These are phyloP conservation scores for Opeltia flavorubescens DNA, from an alignment of 495 filamentous ascomycete genomes.

Conservation along the genomic window DNA sequence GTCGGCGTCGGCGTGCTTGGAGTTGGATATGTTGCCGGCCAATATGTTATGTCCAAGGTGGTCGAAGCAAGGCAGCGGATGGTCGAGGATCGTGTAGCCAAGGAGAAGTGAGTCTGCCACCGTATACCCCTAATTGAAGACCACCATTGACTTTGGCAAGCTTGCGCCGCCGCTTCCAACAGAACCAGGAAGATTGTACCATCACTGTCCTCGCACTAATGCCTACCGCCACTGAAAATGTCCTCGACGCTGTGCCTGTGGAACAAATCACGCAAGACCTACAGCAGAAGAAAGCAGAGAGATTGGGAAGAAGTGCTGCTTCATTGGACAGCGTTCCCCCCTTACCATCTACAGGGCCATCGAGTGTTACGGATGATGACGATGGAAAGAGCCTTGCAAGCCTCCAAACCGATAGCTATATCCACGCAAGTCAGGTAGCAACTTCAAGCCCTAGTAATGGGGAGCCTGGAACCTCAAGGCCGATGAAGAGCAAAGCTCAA, in stretches of 20 bases:
- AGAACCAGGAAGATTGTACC: constrained; percentile 97
- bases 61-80: constrained; percentile 86
- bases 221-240: constrained; percentile 78
- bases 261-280: constrained; percentile 82
- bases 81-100: constrained; percentile 86
- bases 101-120: constrained; percentile 66
- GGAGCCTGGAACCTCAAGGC: constrained; percentile 26
- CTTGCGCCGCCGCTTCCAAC: constrained; percentile 86
- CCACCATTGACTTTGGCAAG: constrained; percentile 28
- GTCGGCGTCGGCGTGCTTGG: constrained; percentile 77
- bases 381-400: constrained; percentile 65
- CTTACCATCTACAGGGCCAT: constrained; percentile 53
- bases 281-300: constrained; percentile 80
- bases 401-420: constrained; percentile 62
- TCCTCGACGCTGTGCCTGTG: constrained; percentile 75
- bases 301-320: constrained; percentile 44
- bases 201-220: constrained; percentile 94
- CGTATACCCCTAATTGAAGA: not conserved
- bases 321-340: constrained; percentile 36
- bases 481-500: constrained; percentile 74
- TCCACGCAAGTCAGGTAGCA: constrained; percentile 63
- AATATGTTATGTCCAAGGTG: constrained; percentile 84
- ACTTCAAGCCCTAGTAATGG: constrained; percentile 29
- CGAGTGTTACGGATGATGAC: constrained; percentile 74
- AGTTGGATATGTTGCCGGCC: constrained; percentile 79